Evolutionary conservation across 495 filamentous ascomycete genomes (phyloP), one percentile per base, ranked within the genome.

Genomic region (Xylaria venustula): DNA sequence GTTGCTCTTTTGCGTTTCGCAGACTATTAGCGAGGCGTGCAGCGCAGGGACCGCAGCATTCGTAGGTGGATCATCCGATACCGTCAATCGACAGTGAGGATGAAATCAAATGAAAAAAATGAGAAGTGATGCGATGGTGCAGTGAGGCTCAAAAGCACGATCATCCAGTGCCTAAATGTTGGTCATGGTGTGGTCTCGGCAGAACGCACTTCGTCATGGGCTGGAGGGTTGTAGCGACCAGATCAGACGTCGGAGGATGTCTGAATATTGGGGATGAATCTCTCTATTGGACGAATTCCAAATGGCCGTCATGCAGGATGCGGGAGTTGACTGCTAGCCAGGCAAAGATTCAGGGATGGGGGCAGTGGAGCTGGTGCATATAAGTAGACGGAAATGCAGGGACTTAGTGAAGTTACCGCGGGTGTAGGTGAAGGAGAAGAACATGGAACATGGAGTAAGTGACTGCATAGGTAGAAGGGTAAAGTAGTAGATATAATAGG

Each of bases 341-440:
- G 36, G 9, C 25, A 51, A 34, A 15, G 14, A 32, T 51, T 50
- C 40, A 46, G 34, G 49, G 58, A 45, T 53, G 28, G 30, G 22
- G 45, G 0, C 30, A n/a, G 40, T 41, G 17, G 50, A 61, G 58
- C 58, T 37, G 49, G 8, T 47, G 42, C 25, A 37, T 34, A 34
- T 36, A n/a, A n/a, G 5, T 11, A 34, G 30, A 41, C 52, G 26
- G 9, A 61, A 54, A 61, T 61, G 50, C 58, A 61, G 58, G 58
- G 58, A 54, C 58, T 61, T n/a, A 47, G 37, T 22, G 20, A 7
- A 47, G 30, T 34, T n/a, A n/a, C n/a, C n/a, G 30, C 11, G 19
- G 26, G 36, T 12, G 11, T 7, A 51, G 14, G 48, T 34, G 15
- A 19, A 20, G 26, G 15, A 34, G 7, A 12, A 36, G 20, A 15